A percentile compares a stretch with the other conserved stretches of the same genome.
phyloP scores from a whole-genome alignment of 495 filamentous ascomycete genomes.

The Talaromyces adpressus region DNA sequence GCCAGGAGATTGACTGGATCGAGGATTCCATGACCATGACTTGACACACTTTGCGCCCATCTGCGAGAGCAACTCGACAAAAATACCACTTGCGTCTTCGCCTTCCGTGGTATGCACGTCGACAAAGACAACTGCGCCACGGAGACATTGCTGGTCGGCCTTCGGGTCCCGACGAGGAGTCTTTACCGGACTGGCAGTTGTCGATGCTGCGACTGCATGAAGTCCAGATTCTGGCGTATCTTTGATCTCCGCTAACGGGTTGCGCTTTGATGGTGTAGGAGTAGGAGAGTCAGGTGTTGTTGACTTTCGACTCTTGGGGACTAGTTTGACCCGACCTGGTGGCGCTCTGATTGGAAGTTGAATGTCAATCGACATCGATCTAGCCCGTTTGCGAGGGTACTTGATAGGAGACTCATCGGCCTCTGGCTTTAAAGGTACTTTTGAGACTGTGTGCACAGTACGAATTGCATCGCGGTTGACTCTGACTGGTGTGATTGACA shows the following conservation, averaged over 20 bases:
- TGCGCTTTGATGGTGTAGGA: background rate
- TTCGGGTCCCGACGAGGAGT: conserved; percentile 20
- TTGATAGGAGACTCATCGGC: conserved; percentile 55
- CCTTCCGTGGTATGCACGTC: conserved; percentile 91
- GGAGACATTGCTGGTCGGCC: conserved; percentile 32
- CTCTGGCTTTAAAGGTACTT: conserved; percentile 66
- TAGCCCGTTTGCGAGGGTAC: conserved; percentile 48
- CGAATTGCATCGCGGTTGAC: conserved; percentile 5
- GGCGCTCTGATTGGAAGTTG: background rate
- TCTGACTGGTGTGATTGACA: conserved; percentile 10
- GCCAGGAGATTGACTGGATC: conserved; percentile 28
- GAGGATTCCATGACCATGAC: conserved; percentile 79
- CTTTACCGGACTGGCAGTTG: conserved; percentile 24
- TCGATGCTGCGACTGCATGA: conserved; percentile 9
- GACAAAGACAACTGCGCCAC: conserved; percentile 77
- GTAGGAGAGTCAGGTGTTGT: background rate
- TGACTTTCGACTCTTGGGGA: background rate
- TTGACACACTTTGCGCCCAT: conserved; percentile 84
- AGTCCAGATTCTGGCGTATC: background rate
- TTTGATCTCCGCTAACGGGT: background rate
- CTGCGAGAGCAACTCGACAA: conserved; percentile 69
- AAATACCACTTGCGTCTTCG: conserved; percentile 76
- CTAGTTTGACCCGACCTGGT: background rate
- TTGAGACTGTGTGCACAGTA: conserved; percentile 64
- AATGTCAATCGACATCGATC: conserved; percentile 26